Base-by-base conservation (phyloP, 2,329 filamentous ascomycete species). In the Epicoccum nigrum region DNA sequence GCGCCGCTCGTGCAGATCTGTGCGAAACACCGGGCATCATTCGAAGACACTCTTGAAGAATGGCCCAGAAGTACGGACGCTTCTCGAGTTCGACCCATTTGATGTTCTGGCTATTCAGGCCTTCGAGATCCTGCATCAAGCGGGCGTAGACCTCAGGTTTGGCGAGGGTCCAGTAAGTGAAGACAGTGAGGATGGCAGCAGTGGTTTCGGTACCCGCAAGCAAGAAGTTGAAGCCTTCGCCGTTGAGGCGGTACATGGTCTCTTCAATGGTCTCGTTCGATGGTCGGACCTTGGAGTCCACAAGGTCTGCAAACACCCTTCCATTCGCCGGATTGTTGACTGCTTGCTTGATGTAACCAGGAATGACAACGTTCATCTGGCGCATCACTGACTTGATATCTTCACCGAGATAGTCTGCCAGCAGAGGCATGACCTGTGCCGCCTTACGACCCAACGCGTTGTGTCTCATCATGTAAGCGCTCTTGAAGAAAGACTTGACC, bases 31-130 rank as follows among this genome's bases (percentile, higher is more conserved):
- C 72, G 38, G 57, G 68, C 63, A 59, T 70, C 59, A 72, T 57
- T n/a, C 72, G 68, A 20, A 73, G 54, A 34, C 64, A 71, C 53
- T 74, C 72, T 28, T 63, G 57, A n/a, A 74, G 42, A 2, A 70
- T 50, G 21, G 69, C 71, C 46, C 62, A 63, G 37, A 73, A 62
- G 44, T 68, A 72, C 0, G 71, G 69, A 2, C 65, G 57, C 28
- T 65, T 63, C 34, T 71, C 66, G 7, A 68, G 59, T 13, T 67
- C 59, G 23, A 56, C 28, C 56, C 56, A 63, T 21, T 57, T 61
- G 20, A 62, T 28, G 20, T 50, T 58, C 16, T 58, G 50, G 2
- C 46, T 16, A 21, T 51, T 55, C 34, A 61, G 27, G 13, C 52
- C 51, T 9, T 50, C 47, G 17, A 66, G 60, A 16, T 62, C 65